Evolutionary conservation across 768 basidiomycete species (phyloP).

Genomic region (Russula griseocarnosa): DNA sequence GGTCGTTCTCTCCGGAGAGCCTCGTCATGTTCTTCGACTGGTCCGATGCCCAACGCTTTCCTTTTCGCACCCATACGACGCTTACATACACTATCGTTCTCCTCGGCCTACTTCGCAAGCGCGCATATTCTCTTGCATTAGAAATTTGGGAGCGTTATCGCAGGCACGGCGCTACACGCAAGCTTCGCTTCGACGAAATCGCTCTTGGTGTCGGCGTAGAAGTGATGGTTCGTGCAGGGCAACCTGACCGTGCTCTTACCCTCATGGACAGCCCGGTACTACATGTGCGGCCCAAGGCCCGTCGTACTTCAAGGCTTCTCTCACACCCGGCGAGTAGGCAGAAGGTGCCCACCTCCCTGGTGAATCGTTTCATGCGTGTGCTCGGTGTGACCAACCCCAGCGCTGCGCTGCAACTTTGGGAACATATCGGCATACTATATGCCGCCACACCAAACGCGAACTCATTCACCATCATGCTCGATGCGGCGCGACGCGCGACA

Average conservation of each 20-base stretch:
- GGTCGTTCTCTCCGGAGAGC: constrained; percentile 28
- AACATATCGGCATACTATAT: constrained; percentile 58
- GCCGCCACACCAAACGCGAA: constrained; percentile 49
- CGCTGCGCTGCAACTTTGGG: constrained; percentile 62
- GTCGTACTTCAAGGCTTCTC: background rate
- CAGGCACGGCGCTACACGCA: constrained; percentile 7
- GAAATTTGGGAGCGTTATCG: constrained; percentile 28
- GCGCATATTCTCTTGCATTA: constrained; percentile 41
- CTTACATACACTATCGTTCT: constrained; percentile 54
- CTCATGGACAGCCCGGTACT: constrained; percentile 39
- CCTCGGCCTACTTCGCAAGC: constrained; percentile 47
- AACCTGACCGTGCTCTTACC: constrained; percentile 47
- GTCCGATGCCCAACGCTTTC: constrained; percentile 31
- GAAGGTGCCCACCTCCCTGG: constrained; percentile 1
- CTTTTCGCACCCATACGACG: constrained; percentile 40
- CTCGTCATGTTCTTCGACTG: constrained; percentile 42
- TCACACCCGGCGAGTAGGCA: background rate
- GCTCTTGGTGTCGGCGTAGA: constrained; percentile 51
- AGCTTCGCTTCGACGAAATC: constrained; percentile 42
- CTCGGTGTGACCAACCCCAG: constrained; percentile 54
- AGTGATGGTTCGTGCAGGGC: constrained; percentile 43
- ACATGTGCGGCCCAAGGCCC: constrained; percentile 31
- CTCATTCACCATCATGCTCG: constrained; percentile 58
- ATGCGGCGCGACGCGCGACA: constrained; percentile 52
- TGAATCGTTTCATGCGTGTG: constrained; percentile 43